Evolutionary conservation across 208 protist genomes (phyloP).

Genomic region (Blechomonas ayalai): DNA sequence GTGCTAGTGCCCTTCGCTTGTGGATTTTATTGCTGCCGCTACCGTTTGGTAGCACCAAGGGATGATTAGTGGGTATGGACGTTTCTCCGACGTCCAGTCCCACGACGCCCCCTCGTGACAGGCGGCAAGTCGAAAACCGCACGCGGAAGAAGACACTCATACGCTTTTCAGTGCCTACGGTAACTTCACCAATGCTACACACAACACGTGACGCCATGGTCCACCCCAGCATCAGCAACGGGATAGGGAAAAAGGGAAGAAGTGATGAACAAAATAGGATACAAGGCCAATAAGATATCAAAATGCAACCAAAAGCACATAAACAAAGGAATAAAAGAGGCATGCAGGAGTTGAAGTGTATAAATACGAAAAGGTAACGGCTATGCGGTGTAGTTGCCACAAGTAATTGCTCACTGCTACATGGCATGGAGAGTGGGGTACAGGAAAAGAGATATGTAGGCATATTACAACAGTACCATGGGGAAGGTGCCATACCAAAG

Average conservation of each 20-base stretch:
- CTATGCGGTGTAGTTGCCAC: neutral
- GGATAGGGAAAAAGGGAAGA: constrained; percentile 2
- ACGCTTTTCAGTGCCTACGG: too few relatives aligned
- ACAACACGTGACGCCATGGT: too few relatives aligned
- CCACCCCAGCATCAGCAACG: neutral
- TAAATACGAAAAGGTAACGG: neutral
- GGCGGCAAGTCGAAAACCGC: too few relatives aligned
- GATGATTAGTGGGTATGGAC: too few relatives aligned
- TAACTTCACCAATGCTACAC: too few relatives aligned
- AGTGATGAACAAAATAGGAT: neutral
- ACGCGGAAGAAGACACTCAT: too few relatives aligned
- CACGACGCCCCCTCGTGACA: too few relatives aligned
- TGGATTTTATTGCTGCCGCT: too few relatives aligned
- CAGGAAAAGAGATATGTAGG: neutral
- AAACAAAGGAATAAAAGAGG: neutral
- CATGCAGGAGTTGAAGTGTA: neutral
- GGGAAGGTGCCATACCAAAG: neutral
- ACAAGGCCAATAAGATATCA: too few relatives aligned
- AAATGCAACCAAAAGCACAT: neutral
- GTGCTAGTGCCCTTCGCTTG: too few relatives aligned
- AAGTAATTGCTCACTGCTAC: neutral
- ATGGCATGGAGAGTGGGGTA: neutral
- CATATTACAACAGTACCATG: neutral
- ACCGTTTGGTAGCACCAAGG: too few relatives aligned
- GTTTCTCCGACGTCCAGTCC: too few relatives aligned